These are phyloP conservation scores for Penicillium ucsense DNA, from an alignment of 495 filamentous ascomycete species.

Conservation along the genomic window DNA sequence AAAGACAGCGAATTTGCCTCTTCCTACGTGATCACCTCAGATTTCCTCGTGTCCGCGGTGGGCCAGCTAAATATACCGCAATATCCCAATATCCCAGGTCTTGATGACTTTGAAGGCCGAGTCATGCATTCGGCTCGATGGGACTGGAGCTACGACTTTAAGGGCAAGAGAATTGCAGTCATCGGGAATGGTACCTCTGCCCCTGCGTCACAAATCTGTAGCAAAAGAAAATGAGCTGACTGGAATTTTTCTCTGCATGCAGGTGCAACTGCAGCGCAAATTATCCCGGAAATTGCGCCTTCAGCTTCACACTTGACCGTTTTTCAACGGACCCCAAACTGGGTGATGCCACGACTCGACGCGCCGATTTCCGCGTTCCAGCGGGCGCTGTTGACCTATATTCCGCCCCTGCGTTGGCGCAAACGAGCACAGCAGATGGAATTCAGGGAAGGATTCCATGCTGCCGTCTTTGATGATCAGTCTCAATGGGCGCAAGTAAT, in stretches of 20 bases:
- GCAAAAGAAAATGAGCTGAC: conserved; percentile 8
- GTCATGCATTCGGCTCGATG: conserved; percentile 48
- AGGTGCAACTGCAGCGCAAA: conserved; percentile 64
- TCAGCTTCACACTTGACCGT: conserved; percentile 46
- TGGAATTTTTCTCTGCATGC: conserved; percentile 4
- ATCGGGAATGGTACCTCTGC: conserved; percentile 41
- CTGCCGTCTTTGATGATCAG: conserved; percentile 24
- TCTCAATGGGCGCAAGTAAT: conserved; percentile 24
- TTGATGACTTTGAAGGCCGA: conserved; percentile 45
- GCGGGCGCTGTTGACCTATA: conserved; percentile 27
- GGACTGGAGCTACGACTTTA: conserved; percentile 38
- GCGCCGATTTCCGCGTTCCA: conserved; percentile 27
- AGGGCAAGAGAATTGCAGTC: conserved; percentile 42
- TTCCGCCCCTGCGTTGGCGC: conserved; percentile 36
- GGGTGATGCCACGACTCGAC: conserved; percentile 46
- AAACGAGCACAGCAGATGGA: conserved; percentile 40
- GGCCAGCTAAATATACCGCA: conserved; percentile 53
- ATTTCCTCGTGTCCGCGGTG: conserved; percentile 56
- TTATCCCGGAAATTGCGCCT: conserved; percentile 54
- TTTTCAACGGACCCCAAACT: conserved; percentile 61
- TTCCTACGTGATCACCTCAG: conserved; percentile 36
- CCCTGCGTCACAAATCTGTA: background rate
- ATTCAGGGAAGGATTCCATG: conserved; percentile 34
- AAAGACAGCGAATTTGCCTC: conserved; percentile 37
- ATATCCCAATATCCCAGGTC: conserved; percentile 49